Percentiles rank a stretch among this genome's conserved stretches.
These are phyloP conservation scores for Flammula alnicola DNA, from an alignment of 1,284 basidiomycete species.

Conservation along the genomic window DNA sequence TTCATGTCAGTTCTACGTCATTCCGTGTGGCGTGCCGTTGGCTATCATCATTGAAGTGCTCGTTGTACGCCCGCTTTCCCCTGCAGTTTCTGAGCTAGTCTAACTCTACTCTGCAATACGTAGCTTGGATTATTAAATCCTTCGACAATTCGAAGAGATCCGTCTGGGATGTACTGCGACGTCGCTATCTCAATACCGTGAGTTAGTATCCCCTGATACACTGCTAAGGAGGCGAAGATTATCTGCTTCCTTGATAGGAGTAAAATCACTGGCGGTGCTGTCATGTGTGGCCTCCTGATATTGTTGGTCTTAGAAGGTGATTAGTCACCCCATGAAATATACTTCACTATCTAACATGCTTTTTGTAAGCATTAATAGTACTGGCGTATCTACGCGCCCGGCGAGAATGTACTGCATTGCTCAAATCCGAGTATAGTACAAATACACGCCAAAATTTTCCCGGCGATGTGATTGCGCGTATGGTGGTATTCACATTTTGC, in stretches of 20 bases:
- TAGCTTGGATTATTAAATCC: slow-evolving; percentile 1
- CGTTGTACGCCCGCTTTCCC: not conserved
- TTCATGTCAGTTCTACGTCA: slow-evolving; percentile 8
- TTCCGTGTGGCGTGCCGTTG: slow-evolving; percentile 2
- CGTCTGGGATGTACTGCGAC: slow-evolving; percentile 9
- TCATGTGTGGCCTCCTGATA: slow-evolving; percentile 6
- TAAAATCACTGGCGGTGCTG: slow-evolving; percentile 3
- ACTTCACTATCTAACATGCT: not conserved
- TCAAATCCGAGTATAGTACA: not conserved
- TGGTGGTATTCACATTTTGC: slow-evolving; percentile 7
- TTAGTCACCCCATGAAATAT: not conserved
- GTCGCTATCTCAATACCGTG: not conserved
- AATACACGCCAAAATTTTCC: not conserved
- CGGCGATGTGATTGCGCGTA: slow-evolving; percentile 1
- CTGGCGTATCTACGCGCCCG: not conserved
- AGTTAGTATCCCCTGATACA: no score
- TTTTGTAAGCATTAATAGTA: not conserved
- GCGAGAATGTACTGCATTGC: not conserved
- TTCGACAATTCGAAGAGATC: not conserved
- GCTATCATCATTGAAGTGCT: slow-evolving; percentile 1
- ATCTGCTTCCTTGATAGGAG: no score
- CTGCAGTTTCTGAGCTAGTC: not conserved
- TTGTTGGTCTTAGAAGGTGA: slow-evolving; percentile 7
- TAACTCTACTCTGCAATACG: not conserved
- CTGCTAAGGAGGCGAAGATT: no score